Evolutionary conservation across 345 rosid genomes (phyloP).

Genomic region (Xanthoceras sorbifolium): DNA sequence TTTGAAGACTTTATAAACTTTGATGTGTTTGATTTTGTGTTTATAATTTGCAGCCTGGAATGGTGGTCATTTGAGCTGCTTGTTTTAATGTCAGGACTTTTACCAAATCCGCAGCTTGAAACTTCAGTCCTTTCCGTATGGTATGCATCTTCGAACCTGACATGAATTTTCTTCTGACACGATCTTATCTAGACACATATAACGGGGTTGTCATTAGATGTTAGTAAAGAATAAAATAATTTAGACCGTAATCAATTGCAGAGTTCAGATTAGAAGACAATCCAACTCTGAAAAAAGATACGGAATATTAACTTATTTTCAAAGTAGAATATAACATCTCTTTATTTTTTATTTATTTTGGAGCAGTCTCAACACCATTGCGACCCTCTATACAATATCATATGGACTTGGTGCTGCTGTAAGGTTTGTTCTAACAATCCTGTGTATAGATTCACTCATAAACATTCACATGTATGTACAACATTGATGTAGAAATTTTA

Average conservation of each 20-base stretch:
- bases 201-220: too few species aligned
- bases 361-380: slow-evolving; percentile 59
- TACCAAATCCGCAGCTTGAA: slow-evolving; percentile 86
- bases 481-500: not conserved
- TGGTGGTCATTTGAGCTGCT: slow-evolving; percentile 98
- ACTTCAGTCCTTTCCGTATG: slow-evolving; percentile 86
- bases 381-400: slow-evolving; percentile 57
- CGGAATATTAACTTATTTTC: too few species aligned
- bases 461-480: not conserved
- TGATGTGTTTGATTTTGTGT: not conserved
- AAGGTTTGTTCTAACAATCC: slow-evolving; percentile 41
- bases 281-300: too few species aligned
- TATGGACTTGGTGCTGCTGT: slow-evolving; percentile 64
- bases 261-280: too few species aligned
- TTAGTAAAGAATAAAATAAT: too few species aligned
- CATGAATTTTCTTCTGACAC: not conserved
- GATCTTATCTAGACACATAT: not conserved
- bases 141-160: slow-evolving; percentile 39
- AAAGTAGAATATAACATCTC: not conserved
- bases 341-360: not conserved
- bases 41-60: slow-evolving; percentile 63
- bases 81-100: slow-evolving; percentile 73
- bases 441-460: not conserved
- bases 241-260: too few species aligned
- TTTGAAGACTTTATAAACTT: not conserved